These are phyloP conservation scores for Penicillium silybi DNA, from an alignment of 495 filamentous ascomycete genomes.

Conservation along the genomic window DNA sequence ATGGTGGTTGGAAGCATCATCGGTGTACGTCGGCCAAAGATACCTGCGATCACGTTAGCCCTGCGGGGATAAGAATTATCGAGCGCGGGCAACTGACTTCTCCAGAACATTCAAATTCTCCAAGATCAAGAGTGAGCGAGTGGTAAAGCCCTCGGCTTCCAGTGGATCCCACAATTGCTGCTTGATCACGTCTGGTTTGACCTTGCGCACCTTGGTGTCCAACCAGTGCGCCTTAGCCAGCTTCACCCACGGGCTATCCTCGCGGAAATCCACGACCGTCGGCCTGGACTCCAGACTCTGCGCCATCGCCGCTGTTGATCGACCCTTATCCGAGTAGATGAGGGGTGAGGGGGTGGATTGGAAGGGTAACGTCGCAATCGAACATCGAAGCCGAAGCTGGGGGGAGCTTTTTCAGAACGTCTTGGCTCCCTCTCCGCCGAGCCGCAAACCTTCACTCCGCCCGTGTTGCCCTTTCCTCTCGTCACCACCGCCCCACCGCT, in stretches of 20 bases:
- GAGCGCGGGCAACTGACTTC: conserved; percentile 48
- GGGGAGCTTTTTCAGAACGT: conserved; percentile 23
- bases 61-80: conserved; percentile 3
- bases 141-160: conserved; percentile 74
- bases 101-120: conserved; percentile 91
- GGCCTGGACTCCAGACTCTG: conserved; percentile 50
- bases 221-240: conserved; percentile 86
- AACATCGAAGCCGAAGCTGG: conserved; percentile 17
- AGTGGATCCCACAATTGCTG: conserved; percentile 86
- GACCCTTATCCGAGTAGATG: conserved; percentile 22
- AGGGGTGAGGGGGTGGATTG: conserved; percentile 28
- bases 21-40: conserved; percentile 89
- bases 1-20: conserved; percentile 87
- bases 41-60: conserved; percentile 53
- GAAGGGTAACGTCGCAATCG: conserved; percentile 18
- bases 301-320: conserved; percentile 42
- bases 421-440: conserved; percentile 30
- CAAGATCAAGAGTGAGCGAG: conserved; percentile 71
- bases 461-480: background rate
- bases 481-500: conserved; percentile 3
- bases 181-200: conserved; percentile 82
- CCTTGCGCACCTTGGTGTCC: conserved; percentile 63
- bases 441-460: conserved; percentile 17
- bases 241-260: conserved; percentile 75
- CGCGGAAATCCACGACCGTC: conserved; percentile 65